A percentile compares a stretch with the other conserved stretches of the same genome.
Conservation (phyloP, 2,329 filamentous ascomycete species). For the Talaromyces amestolkiae region DNA sequence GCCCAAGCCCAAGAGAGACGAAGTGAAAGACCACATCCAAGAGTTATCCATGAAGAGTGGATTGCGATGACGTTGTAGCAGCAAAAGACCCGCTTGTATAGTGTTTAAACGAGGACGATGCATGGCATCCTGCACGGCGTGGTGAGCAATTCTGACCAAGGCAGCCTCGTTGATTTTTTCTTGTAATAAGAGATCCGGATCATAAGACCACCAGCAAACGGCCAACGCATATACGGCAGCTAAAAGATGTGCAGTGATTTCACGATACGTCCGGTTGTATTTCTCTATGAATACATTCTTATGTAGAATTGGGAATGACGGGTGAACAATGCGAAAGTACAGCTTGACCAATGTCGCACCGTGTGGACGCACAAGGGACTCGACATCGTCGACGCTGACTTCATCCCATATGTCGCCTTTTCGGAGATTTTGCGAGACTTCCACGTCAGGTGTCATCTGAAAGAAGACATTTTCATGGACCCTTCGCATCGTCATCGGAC, state of each 20-base stretch:
- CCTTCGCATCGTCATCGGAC: constrained; percentile 7
- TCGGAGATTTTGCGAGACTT: constrained; percentile 9
- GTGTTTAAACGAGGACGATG: constrained; percentile 56
- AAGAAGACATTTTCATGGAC: constrained; percentile 16
- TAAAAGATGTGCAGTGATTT: constrained; percentile 73
- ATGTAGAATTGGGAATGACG: constrained; percentile 77
- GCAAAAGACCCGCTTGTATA: constrained; percentile 54
- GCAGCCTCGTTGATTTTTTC: constrained; percentile 24
- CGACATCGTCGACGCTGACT: constrained; percentile 44
- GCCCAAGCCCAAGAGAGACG: constrained; percentile 56
- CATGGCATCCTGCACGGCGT: constrained; percentile 50
- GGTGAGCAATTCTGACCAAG: constrained; percentile 42
- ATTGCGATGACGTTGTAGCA: constrained; percentile 43
- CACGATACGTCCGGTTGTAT: constrained; percentile 68
- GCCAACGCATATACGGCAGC: constrained; percentile 75
- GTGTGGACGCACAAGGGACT: constrained; percentile 71
- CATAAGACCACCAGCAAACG: constrained; percentile 77
- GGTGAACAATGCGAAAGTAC: constrained; percentile 79
- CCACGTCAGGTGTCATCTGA: constrained; percentile 14
- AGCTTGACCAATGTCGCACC: constrained; percentile 74
- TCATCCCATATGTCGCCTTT: constrained; percentile 12
- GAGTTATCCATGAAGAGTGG: constrained; percentile 44
- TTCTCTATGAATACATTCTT: constrained; percentile 77
- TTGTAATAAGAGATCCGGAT: constrained; percentile 27
- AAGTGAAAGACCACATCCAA: constrained; percentile 46